Conservation (phyloP, 202 grass and related monocot species). For the Musa balbisiana region DNA sequence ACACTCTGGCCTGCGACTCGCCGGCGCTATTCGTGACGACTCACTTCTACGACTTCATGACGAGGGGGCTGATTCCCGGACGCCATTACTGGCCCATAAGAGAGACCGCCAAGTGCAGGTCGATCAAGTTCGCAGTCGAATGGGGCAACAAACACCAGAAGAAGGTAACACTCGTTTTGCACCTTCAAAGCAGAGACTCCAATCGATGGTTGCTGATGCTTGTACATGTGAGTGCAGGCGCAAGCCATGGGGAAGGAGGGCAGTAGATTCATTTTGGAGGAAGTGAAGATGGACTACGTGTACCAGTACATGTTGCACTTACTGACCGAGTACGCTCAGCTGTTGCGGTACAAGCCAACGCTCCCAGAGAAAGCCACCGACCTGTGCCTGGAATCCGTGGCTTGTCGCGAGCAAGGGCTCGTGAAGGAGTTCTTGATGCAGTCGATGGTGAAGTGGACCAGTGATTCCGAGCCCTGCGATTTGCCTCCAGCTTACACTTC, state of each 20-base stretch:
- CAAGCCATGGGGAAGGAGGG: neutral
- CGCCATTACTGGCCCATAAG: slow-evolving; percentile 13
- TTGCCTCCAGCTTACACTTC: neutral
- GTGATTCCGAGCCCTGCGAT: neutral
- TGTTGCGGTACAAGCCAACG: slow-evolving; percentile 10
- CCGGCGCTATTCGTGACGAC: slow-evolving; percentile 8
- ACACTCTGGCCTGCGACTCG: slow-evolving; percentile 10
- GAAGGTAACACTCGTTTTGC: neutral
- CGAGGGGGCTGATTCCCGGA: slow-evolving; percentile 11
- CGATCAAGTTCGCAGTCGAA: slow-evolving; percentile 13
- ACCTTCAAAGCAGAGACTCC: too few species aligned
- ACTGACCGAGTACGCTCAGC: neutral
- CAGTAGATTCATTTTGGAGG: neutral
- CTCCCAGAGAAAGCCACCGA: neutral
- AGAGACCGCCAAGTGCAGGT: neutral
- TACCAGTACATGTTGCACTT: slow-evolving; percentile 16
- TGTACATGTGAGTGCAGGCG: neutral
- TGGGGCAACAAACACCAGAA: slow-evolving; percentile 18
- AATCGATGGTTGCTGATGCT: neutral
- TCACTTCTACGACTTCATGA: slow-evolving; percentile 12
- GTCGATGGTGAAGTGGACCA: slow-evolving; percentile 1
- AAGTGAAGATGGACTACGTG: slow-evolving; percentile 4
- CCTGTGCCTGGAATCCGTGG: slow-evolving; percentile 10
- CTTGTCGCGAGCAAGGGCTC: neutral
- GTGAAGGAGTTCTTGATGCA: slow-evolving; percentile 9